Conservation (phyloP, 495 filamentous ascomycete species). For the Penicillium psychrofluorescens region DNA sequence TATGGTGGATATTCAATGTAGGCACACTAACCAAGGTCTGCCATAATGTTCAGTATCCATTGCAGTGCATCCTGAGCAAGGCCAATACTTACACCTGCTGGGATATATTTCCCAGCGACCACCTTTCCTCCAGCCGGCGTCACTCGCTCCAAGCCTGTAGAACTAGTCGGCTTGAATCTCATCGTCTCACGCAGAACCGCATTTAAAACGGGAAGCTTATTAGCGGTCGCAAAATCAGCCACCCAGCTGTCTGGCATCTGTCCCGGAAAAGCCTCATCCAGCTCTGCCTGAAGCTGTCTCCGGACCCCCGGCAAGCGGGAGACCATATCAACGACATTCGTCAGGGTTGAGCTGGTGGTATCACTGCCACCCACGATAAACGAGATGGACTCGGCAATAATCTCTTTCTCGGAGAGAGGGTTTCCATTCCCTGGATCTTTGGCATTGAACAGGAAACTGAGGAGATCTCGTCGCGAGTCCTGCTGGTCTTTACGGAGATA, state of each 20-base stretch:
- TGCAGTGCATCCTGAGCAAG: not conserved
- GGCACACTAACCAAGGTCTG: slow-evolving; percentile 4
- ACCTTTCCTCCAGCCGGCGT: not conserved
- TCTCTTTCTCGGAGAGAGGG: slow-evolving; percentile 1
- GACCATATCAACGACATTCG: slow-evolving; percentile 1
- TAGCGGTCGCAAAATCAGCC: not conserved
- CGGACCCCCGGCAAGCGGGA: not conserved
- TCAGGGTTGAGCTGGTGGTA: slow-evolving; percentile 3
- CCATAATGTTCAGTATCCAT: not conserved
- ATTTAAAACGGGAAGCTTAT: slow-evolving; percentile 1
- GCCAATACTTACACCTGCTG: not conserved
- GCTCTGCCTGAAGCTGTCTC: not conserved
- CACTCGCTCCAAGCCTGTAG: slow-evolving; percentile 1
- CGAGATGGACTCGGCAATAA: slow-evolving; percentile 3
- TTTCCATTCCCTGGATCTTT: not conserved
- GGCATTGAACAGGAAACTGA: not conserved
- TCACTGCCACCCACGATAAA: slow-evolving; percentile 3
- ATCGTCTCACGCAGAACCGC: slow-evolving; percentile 1
- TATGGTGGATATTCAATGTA: slow-evolving; percentile 1
- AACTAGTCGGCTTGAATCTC: slow-evolving; percentile 1
- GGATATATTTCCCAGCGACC: not conserved
- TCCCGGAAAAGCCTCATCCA: not conserved
- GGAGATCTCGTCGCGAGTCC: not conserved
- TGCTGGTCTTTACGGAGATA: not conserved
- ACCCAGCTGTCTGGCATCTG: not conserved